Evolutionary conservation across 179 eudicot genomes (phyloP).

Genomic region (Corrigiola litoralis): DNA sequence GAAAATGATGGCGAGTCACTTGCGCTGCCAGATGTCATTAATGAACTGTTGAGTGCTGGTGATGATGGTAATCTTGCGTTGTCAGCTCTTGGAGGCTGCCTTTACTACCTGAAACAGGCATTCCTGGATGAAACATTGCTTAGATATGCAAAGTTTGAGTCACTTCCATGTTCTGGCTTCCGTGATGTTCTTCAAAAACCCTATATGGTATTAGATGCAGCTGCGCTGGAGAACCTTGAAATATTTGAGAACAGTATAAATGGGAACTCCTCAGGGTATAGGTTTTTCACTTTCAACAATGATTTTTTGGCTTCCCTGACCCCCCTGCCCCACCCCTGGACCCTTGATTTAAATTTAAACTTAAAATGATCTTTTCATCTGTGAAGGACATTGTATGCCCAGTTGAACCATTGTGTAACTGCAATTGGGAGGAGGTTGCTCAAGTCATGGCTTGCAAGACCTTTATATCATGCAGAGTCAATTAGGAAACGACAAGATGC

Average conservation of each 20-base stretch:
- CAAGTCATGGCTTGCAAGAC: slow-evolving; percentile 92
- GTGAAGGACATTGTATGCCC: slow-evolving; percentile 73
- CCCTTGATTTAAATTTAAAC: slow-evolving; percentile 1
- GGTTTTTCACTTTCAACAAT: background rate
- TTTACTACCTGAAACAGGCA: slow-evolving; percentile 87
- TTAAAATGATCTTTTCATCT: slow-evolving; percentile 4
- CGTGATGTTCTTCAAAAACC: slow-evolving; percentile 53
- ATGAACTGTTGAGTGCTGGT: slow-evolving; percentile 49
- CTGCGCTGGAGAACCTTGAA: slow-evolving; percentile 92
- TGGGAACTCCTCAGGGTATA: slow-evolving; percentile 87
- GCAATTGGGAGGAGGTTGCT: slow-evolving; percentile 93
- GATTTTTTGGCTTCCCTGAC: background rate
- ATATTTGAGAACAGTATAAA: slow-evolving; percentile 82
- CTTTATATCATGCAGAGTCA: slow-evolving; percentile 55
- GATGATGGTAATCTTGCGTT: slow-evolving; percentile 62
- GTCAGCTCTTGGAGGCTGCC: slow-evolving; percentile 89
- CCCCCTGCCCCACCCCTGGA: too few relatives aligned
- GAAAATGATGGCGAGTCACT: slow-evolving; percentile 24
- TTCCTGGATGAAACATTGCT: slow-evolving; percentile 83
- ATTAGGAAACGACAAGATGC: slow-evolving; percentile 94
- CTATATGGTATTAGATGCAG: slow-evolving; percentile 87
- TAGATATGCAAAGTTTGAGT: slow-evolving; percentile 83
- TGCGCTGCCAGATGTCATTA: slow-evolving; percentile 56
- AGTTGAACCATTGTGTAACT: slow-evolving; percentile 80
- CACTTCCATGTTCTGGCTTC: slow-evolving; percentile 69